These are phyloP conservation scores for Talaromyces sp. DNA, from an alignment of 2,329 filamentous ascomycete species.

Conservation along the genomic window DNA sequence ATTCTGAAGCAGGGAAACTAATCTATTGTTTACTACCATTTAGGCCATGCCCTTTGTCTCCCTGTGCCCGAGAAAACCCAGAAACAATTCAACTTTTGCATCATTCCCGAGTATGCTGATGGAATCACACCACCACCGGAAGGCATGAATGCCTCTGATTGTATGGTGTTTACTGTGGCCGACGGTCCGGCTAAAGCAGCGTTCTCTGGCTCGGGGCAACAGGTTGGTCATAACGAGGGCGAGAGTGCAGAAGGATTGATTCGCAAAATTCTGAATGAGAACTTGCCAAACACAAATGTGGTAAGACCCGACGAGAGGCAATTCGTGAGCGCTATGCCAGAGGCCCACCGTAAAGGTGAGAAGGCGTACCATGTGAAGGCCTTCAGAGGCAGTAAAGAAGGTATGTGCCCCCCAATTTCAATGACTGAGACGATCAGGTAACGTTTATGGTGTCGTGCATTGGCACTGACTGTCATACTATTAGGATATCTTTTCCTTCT, in stretches of 20 bases:
- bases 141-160: constrained; percentile 50
- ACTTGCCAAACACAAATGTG: constrained; percentile 51
- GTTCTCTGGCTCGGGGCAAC: constrained; percentile 46
- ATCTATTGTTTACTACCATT: neutral
- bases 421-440: neutral
- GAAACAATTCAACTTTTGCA: constrained; percentile 64
- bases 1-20: constrained; percentile 5
- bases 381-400: constrained; percentile 67
- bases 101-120: constrained; percentile 58
- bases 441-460: neutral
- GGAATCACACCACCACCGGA: constrained; percentile 51
- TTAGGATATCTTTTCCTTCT: constrained; percentile 66
- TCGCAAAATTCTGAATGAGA: constrained; percentile 51
- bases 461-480: neutral
- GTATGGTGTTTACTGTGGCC: constrained; percentile 63
- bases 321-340: constrained; percentile 62
- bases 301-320: constrained; percentile 59
- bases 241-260: constrained; percentile 51
- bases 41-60: constrained; percentile 62
- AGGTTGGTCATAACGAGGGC: constrained; percentile 46
- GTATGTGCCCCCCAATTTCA: constrained; percentile 36
- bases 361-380: constrained; percentile 67
- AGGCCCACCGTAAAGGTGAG: constrained; percentile 64
- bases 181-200: constrained; percentile 55
- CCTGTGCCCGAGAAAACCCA: constrained; percentile 67